Percentiles rank a stretch among this genome's conserved stretches.
Conservation (phyloP, 2,329 filamentous ascomycete genomes). For the Tolypocladium cylindrosporum region DNA sequence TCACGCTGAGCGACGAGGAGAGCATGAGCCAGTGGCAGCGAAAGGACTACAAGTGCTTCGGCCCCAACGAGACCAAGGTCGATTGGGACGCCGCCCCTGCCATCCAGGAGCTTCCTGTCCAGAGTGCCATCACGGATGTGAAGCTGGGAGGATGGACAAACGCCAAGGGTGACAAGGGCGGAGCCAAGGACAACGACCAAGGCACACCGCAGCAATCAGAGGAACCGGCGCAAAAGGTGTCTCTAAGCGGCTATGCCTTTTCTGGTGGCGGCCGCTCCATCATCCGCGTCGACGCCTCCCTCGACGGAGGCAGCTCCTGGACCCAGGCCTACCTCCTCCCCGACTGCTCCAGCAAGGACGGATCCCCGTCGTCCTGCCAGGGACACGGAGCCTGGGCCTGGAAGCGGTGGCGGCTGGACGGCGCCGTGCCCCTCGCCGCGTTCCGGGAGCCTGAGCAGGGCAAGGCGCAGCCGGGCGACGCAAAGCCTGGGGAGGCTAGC, state of each 20-base stretch:
- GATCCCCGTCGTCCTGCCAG: slow-evolving; percentile 16
- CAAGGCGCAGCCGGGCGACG: slow-evolving; percentile 1
- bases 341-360: slow-evolving; percentile 27
- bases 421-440: slow-evolving; percentile 27
- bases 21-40: slow-evolving; percentile 56
- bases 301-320: slow-evolving; percentile 55
- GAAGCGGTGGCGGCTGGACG: slow-evolving; percentile 51
- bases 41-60: slow-evolving; percentile 60
- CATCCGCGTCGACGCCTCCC: slow-evolving; percentile 55
- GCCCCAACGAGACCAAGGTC: slow-evolving; percentile 48
- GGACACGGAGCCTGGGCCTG: slow-evolving; percentile 50
- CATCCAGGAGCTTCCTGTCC: slow-evolving; percentile 60
- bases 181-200: not conserved
- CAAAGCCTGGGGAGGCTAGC: not conserved
- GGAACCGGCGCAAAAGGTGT: slow-evolving; percentile 16
- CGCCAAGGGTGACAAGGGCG: not conserved
- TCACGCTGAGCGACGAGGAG: slow-evolving; percentile 56
- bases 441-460: slow-evolving; percentile 10
- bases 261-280: slow-evolving; percentile 57
- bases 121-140: slow-evolving; percentile 51
- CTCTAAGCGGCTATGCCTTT: slow-evolving; percentile 55
- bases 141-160: slow-evolving; percentile 28
- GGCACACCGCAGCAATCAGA: not conserved
- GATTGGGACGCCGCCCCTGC: slow-evolving; percentile 54
- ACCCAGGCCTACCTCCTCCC: slow-evolving; percentile 50